Conservation (phyloP, 805 yeast species). For the Brettanomyces bruxellensis region DNA sequence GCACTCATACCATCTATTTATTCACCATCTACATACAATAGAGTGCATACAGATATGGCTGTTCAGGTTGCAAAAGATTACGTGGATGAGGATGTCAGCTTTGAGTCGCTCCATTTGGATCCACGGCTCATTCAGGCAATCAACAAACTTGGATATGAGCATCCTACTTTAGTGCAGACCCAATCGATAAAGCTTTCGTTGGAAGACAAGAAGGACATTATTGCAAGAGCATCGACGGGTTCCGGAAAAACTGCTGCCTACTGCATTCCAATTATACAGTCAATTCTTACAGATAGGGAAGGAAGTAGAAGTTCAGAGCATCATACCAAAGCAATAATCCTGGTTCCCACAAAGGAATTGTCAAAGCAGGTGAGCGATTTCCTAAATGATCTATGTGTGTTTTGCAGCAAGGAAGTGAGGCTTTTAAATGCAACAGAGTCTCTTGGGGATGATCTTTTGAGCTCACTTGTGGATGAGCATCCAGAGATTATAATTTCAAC, state of each 20-base stretch:
- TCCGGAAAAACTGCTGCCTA: slow-evolving; percentile 95
- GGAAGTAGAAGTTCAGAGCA: slow-evolving; percentile 13
- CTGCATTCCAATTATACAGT: slow-evolving; percentile 76
- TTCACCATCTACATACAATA: too few relatives aligned
- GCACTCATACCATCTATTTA: too few relatives aligned
- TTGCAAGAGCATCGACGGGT: slow-evolving; percentile 92
- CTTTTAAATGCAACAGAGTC: slow-evolving; percentile 55
- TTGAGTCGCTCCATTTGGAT: slow-evolving; percentile 75
- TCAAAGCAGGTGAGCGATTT: slow-evolving; percentile 77
- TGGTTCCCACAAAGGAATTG: slow-evolving; percentile 91
- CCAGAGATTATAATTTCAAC: slow-evolving; percentile 85
- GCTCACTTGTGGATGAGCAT: slow-evolving; percentile 56
- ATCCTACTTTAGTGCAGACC: slow-evolving; percentile 87
- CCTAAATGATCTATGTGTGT: slow-evolving; percentile 56
- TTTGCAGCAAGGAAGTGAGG: slow-evolving; percentile 58
- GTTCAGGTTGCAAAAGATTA: slow-evolving; percentile 58
- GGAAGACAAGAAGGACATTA: slow-evolving; percentile 82
- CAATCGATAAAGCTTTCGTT: slow-evolving; percentile 88
- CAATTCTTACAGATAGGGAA: slow-evolving; percentile 41
- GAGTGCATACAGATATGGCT: slow-evolving; percentile 10
- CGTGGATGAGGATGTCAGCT: slow-evolving; percentile 59
- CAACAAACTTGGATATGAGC: slow-evolving; percentile 65
- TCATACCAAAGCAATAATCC: slow-evolving; percentile 48
- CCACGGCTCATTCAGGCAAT: slow-evolving; percentile 79
- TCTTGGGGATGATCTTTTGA: slow-evolving; percentile 60